phyloP scores from a whole-genome alignment of 2,329 filamentous ascomycete species.

The Aspergillus amoenus region DNA sequence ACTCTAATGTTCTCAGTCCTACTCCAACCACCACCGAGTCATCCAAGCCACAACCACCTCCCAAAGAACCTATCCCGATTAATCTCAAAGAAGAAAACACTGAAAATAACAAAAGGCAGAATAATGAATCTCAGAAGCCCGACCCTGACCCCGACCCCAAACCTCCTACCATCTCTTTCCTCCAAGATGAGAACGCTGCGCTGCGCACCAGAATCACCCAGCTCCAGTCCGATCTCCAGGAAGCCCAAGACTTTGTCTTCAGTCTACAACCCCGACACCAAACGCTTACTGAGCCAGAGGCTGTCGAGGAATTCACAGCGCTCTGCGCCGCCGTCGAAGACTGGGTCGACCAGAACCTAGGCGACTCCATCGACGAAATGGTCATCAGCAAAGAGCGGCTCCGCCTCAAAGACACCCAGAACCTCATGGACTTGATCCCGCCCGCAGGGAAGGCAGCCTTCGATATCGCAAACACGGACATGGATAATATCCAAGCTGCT shows the following conservation, averaged over 20 bases:
- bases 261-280: conserved; percentile 7
- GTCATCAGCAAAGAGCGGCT: not conserved
- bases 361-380: conserved; percentile 5
- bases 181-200: not conserved
- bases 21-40: not conserved
- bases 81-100: not conserved
- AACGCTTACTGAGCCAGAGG: conserved; percentile 3
- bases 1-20: not conserved
- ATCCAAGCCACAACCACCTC: not conserved
- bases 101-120: not conserved
- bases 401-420: not conserved
- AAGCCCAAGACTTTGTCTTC: conserved; percentile 10
- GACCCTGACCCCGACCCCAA: not conserved
- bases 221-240: conserved; percentile 5
- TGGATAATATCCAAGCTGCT: conserved; percentile 1
- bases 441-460: not conserved
- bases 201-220: not conserved
- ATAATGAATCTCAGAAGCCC: too few species aligned
- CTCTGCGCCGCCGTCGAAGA: conserved; percentile 4
- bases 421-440: conserved; percentile 4
- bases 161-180: not conserved
- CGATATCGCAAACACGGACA: not conserved
- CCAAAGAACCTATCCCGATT: not conserved
- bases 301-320: not conserved
- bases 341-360: conserved; percentile 10